Base-by-base conservation (phyloP, 257 asterid species). In the Przewalskia tangutica region DNA sequence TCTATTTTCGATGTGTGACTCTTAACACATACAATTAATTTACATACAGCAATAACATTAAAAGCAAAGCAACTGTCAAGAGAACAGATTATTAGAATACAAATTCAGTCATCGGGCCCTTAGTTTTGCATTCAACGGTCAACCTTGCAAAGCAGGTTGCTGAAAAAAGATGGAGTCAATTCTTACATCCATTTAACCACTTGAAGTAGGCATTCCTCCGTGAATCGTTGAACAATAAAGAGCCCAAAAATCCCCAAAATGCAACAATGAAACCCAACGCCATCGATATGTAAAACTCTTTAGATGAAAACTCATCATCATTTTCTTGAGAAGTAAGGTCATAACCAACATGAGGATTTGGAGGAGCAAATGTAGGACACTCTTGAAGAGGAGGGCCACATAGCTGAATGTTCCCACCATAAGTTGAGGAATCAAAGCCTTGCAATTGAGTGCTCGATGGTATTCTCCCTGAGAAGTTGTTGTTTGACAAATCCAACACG, bases 391-490 rank as follows among this genome's bases (percentile, higher is more conserved):
- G 90, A 42, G 1, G 62, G 18, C 90, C 89, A 10, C 90, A 88
- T 0, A 85, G 82, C 48, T 18, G 82, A 1, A 16, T 56, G 17
- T 88, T 88, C 40, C 81, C 87, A 34, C 82, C 81, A 80, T 83
- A 88, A 0, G 18, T 16, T 3, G 91, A 90, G 2, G 81, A 50
- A 27, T 73, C 13, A 34, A 90, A 88, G 40, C 86, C 63, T 53
- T 84, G 87, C 16, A 87, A 44, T 81, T 88, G 90, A 34, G 90
- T 83, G 58, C 89, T 8, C 7, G 23, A 1, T 2, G 91, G 91
- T 67, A 88, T 88, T 40, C 60, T 70, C 5, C 89, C 91, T 0
- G 87, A 83, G 2, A 88, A 83, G 48, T 79, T 53, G 78, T 90
- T 88, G 79, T 77, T 58, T 2, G 89, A 66, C 83, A 87, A 82